phyloP scores from a whole-genome alignment of 768 basidiomycete species.

The Boletus rufocinnamomeus region DNA sequence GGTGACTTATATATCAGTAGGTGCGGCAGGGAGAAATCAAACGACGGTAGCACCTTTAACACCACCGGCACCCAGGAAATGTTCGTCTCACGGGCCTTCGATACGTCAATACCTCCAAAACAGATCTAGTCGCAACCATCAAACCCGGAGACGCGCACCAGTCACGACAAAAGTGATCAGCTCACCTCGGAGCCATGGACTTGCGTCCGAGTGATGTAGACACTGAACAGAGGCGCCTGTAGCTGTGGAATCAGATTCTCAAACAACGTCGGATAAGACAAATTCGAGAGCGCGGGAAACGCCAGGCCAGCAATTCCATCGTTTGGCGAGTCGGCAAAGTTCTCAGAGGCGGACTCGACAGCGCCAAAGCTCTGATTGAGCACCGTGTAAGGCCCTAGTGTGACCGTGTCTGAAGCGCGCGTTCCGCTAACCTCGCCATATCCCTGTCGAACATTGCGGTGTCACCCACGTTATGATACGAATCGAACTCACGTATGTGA shows the following conservation, averaged over 20 bases:
- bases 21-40: neutral
- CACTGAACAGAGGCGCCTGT: constrained; percentile 52
- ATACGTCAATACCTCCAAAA: constrained; percentile 37
- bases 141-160: neutral
- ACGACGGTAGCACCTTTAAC: constrained; percentile 33
- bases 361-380: constrained; percentile 57
- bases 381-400: constrained; percentile 47
- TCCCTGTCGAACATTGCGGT: constrained; percentile 40
- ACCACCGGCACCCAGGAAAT: constrained; percentile 39
- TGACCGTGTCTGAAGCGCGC: constrained; percentile 52
- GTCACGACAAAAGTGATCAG: neutral
- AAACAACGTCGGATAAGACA: constrained; percentile 54
- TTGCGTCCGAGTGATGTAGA: constrained; percentile 51
- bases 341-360: constrained; percentile 46
- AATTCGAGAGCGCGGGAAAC: constrained; percentile 55
- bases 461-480: constrained; percentile 11
- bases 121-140: constrained; percentile 10
- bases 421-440: constrained; percentile 53
- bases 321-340: constrained; percentile 53
- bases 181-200: constrained; percentile 51
- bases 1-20: neutral
- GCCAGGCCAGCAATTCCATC: constrained; percentile 64
- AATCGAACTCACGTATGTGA: constrained; percentile 44
- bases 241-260: constrained; percentile 58
- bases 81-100: constrained; percentile 32